Percentiles rank a stretch among this genome's conserved stretches.
These are phyloP conservation scores for Sugiyamaella mastotermitis DNA, from an alignment of 805 yeast species.

Conservation along the genomic window DNA sequence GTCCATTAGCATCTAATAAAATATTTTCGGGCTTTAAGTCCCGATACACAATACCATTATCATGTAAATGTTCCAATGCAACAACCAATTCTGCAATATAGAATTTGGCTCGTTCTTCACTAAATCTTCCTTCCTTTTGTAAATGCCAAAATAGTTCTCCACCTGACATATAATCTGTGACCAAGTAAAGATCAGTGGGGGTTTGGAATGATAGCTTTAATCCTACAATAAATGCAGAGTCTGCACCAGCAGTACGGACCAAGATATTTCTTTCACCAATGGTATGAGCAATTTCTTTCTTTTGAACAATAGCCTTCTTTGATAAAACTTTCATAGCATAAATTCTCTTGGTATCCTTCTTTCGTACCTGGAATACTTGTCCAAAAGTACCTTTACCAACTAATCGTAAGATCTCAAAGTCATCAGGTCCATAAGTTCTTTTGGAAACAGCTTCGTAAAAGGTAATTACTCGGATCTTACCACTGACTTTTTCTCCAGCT, in stretches of 20 bases:
- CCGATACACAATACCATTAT: constrained; percentile 91
- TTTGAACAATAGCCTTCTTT: constrained; percentile 90
- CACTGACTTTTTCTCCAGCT: constrained; percentile 68
- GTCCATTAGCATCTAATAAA: constrained; percentile 92
- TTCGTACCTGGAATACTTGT: constrained; percentile 92
- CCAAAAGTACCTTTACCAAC: constrained; percentile 98
- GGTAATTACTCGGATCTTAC: constrained; percentile 71
- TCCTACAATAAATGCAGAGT: constrained; percentile 91
- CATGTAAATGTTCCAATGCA: constrained; percentile 91
- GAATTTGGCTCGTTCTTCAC: constrained; percentile 91
- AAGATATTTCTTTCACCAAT: constrained; percentile 94
- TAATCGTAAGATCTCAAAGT: constrained; percentile 84
- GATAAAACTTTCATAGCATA: constrained; percentile 97
- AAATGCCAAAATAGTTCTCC: constrained; percentile 96
- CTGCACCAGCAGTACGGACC: constrained; percentile 84
- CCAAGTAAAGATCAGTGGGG: constrained; percentile 83
- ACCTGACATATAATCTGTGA: constrained; percentile 97
- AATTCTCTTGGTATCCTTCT: constrained; percentile 80
- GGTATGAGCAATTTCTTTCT: constrained; percentile 97
- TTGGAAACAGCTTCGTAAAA: constrained; percentile 64
- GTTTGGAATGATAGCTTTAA: constrained; percentile 96
- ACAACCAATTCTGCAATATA: constrained; percentile 93
- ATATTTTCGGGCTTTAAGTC: constrained; percentile 97
- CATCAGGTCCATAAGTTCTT: constrained; percentile 78
- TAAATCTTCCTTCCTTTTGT: constrained; percentile 91